Base-by-base conservation (phyloP, 306 rosid species). In the Echinosophora koreensis region DNA sequence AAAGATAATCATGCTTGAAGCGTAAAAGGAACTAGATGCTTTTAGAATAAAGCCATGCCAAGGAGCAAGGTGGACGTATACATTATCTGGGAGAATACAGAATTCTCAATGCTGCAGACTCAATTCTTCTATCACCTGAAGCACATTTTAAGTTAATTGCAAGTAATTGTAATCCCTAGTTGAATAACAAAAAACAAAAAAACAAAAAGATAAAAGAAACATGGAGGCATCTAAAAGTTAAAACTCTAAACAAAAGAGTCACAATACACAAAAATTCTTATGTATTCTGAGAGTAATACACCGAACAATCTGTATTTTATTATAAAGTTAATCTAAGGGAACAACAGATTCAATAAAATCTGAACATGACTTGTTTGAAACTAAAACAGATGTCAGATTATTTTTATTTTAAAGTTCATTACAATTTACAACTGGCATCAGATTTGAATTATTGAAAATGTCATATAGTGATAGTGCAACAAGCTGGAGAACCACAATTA, bases 61-160 rank as follows among this genome's bases (percentile, higher is more conserved):
- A 55, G 52, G 37, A 56, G 64, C 35, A 58, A 58, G 58, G 34
- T 11, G 58, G 67, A 17, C 10, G 17, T 28, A 50, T 30, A 74
- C 6, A 69, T 37, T 67, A 46, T 49, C 55, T 46, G 42, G 17
- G 12, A 39, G 49, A 80, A 38, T 13, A 62, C 63, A 61, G 67
- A 72, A 52, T 58, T 4, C 15, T 17, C 76, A 60, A 81, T 42
- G 59, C 70, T 16, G 55, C 76, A 62, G 66, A 62, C 49, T 28
- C 67, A 50, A 59, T 73, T 58, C 71, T 30, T 30, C 46, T 12
- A 60, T 39, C 63, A 79, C 74, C 72, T 81, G 75, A 74, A 49
- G 55, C 74, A 57, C 61, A 41, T 17, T 44, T 22, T 63, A 13
- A 9, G 60, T 39, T 46, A 71, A 71, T 18, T 60, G 57, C 51